Conservation (phyloP, 192 early-diverging fungal species). For the Coemansia guatemalensis region DNA sequence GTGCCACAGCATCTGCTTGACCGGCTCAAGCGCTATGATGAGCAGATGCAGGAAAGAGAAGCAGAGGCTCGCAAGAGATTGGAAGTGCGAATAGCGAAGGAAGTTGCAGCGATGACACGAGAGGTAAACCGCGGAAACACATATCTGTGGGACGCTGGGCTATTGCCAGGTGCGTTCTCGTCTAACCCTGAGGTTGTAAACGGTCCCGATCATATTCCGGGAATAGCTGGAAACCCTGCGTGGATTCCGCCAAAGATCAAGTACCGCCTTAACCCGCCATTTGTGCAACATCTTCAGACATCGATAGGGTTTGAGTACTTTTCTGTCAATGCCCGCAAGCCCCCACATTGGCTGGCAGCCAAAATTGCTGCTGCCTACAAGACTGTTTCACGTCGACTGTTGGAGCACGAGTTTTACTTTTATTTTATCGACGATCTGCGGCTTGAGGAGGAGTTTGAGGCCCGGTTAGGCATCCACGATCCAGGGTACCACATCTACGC, state of each 20-base stretch:
- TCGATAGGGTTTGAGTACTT: constrained; percentile 43
- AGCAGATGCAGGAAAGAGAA: not conserved
- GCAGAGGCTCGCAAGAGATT: constrained; percentile 3
- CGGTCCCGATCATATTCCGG: constrained; percentile 16
- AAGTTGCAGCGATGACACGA: constrained; percentile 16
- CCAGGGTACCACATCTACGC: constrained; percentile 44
- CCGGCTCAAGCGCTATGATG: constrained; percentile 18
- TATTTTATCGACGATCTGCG: constrained; percentile 33
- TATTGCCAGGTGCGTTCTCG: constrained; percentile 40
- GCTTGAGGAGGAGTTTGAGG: constrained; percentile 52
- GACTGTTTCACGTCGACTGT: constrained; percentile 7
- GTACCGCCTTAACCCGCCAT: constrained; percentile 31
- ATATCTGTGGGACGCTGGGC: constrained; percentile 16
- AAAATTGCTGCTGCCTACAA: constrained; percentile 26
- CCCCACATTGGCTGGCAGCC: constrained; percentile 42
- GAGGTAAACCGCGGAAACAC: constrained; percentile 32
- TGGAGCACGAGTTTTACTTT: constrained; percentile 42
- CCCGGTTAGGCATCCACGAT: constrained; percentile 36
- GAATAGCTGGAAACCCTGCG: constrained; percentile 34
- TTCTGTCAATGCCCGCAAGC: constrained; percentile 44
- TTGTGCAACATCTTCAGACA: constrained; percentile 43
- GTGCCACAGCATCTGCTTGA: constrained; percentile 33
- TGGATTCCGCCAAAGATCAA: constrained; percentile 41
- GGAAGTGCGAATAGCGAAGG: constrained; percentile 12
- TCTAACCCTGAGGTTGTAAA: constrained; percentile 14